Evolutionary conservation across 1,139 yeast genomes (phyloP).

Genomic region (Chernovozyma aurita): DNA sequence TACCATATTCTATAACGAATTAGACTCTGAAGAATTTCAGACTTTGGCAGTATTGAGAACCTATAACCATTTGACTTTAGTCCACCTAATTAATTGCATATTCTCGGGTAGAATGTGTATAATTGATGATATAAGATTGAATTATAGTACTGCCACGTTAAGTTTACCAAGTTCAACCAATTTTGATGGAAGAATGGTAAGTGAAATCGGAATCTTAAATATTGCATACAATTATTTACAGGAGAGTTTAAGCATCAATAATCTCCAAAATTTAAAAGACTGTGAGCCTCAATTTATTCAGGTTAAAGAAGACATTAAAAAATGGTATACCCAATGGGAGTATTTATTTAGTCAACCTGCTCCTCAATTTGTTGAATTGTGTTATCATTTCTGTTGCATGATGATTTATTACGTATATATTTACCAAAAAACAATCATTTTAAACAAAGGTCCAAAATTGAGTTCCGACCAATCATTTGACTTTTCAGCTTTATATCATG

Average conservation of each 20-base stretch:
- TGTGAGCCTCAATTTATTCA: slow-evolving; percentile 19
- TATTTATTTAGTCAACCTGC: slow-evolving; percentile 69
- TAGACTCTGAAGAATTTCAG: slow-evolving; percentile 42
- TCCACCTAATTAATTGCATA: slow-evolving; percentile 65
- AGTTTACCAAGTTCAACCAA: slow-evolving; percentile 65
- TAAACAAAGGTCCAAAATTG: slow-evolving; percentile 5
- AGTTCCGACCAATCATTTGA: slow-evolving; percentile 3
- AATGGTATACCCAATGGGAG: slow-evolving; percentile 72
- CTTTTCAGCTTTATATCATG: slow-evolving; percentile 15
- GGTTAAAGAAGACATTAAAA: slow-evolving; percentile 36
- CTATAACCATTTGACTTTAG: slow-evolving; percentile 71
- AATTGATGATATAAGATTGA: slow-evolving; percentile 62
- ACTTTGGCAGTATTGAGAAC: slow-evolving; percentile 52
- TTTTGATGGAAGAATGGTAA: slow-evolving; percentile 80
- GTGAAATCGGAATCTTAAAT: slow-evolving; percentile 65
- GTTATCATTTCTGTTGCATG: slow-evolving; percentile 62
- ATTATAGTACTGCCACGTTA: slow-evolving; percentile 57
- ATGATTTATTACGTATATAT: slow-evolving; percentile 36
- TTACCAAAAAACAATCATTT: slow-evolving; percentile 18
- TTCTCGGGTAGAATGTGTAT: slow-evolving; percentile 72
- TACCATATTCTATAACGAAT: slow-evolving; percentile 26
- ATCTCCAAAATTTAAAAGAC: slow-evolving; percentile 17
- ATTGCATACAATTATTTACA: slow-evolving; percentile 62
- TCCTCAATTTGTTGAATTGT: slow-evolving; percentile 71
- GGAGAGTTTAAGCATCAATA: slow-evolving; percentile 21